Evolutionary conservation across 2,329 filamentous ascomycete genomes (phyloP), one percentile per base, ranked within the genome.

Genomic region (Colletotrichum lentis): DNA sequence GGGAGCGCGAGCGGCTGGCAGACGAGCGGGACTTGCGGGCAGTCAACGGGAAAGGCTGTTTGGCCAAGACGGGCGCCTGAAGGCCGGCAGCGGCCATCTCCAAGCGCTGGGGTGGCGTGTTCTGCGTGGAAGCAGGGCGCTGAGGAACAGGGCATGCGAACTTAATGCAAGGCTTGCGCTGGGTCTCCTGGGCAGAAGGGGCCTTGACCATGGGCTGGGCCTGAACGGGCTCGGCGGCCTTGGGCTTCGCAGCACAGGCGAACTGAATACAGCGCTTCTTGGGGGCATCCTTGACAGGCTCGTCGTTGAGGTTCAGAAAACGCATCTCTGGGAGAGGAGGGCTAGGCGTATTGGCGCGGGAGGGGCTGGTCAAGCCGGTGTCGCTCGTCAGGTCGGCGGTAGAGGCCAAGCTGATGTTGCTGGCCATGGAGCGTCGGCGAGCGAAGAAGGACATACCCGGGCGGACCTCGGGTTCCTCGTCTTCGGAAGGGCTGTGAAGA

Each of bases 351-450:
- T 88, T 93, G 43, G 93, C 92, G 64, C 93, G 86, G n/a, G 93
- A 91, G 49, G 95, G 94, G 74, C 93, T 97, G 20, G 94, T 97
- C 67, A 96, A 82, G 67, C 93, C 94, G 66, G 92, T 96, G 75
- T 97, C 96, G 79, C 94, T 97, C n/a, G 94, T 97, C 65, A 98
- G 84, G 72, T 97, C 95, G 44, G 92, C 92, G 3, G 93, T 96
- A 1, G 94, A 97, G 53, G 92, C 86, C 68, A 91, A 81, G 80
- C 94, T 97, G 72, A 89, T 82, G 75, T 90, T 95, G 82, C 93
- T 96, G 77, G 90, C 91, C 73, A 91, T 89, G 69, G 91, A 95
- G 68, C 88, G 83, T 72, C 85, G 81, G 67, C 85, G 80, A 41
- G 79, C 77, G 24, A 75, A 77, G 61, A 73, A 74, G n/a, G 74